A percentile compares a stretch with the other conserved stretches of the same genome.
Evolutionary conservation across 805 yeast genomes (phyloP).

Genomic region (Ogataea parapolymorpha): DNA sequence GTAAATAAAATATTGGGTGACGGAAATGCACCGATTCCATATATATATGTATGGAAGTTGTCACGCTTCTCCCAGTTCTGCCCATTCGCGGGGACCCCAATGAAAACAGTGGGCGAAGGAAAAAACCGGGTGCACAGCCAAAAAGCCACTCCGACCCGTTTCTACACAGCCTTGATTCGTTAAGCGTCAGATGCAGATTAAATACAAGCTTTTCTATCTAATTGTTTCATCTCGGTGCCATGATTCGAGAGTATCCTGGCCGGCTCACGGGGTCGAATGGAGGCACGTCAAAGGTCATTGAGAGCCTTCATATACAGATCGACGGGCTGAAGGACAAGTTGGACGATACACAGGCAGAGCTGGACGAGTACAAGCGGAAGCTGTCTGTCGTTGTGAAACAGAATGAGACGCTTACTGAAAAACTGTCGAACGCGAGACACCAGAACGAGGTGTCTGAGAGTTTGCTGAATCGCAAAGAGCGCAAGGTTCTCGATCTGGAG

Average conservation of each 20-base stretch:
- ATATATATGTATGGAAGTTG: conserved; percentile 6
- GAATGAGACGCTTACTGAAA: conserved; percentile 58
- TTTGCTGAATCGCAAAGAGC: conserved; percentile 63
- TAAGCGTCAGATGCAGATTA: conserved; percentile 4
- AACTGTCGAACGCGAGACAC: conserved; percentile 66
- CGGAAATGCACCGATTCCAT: conserved; percentile 1
- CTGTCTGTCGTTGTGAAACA: conserved; percentile 40
- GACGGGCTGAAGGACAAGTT: conserved; percentile 26
- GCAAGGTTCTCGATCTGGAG: conserved; percentile 67
- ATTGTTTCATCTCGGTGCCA: neutral
- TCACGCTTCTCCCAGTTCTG: conserved; percentile 4
- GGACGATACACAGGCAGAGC: conserved; percentile 27
- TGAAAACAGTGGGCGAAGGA: neutral
- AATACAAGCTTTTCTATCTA: neutral
- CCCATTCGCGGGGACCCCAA: conserved; percentile 9
- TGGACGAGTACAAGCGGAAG: conserved; percentile 51
- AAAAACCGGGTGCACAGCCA: conserved; percentile 2
- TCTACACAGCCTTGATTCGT: conserved; percentile 6
- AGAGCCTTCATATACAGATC: conserved; percentile 29
- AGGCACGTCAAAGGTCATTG: conserved; percentile 33
- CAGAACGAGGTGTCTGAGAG: conserved; percentile 75
- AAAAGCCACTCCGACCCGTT: too few relatives aligned
- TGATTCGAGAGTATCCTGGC: neutral
- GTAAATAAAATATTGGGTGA: neutral
- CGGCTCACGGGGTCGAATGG: conserved; percentile 1